These are phyloP conservation scores for Colletotrichum magnum DNA, from an alignment of 2,329 filamentous ascomycete species.

Conservation along the genomic window DNA sequence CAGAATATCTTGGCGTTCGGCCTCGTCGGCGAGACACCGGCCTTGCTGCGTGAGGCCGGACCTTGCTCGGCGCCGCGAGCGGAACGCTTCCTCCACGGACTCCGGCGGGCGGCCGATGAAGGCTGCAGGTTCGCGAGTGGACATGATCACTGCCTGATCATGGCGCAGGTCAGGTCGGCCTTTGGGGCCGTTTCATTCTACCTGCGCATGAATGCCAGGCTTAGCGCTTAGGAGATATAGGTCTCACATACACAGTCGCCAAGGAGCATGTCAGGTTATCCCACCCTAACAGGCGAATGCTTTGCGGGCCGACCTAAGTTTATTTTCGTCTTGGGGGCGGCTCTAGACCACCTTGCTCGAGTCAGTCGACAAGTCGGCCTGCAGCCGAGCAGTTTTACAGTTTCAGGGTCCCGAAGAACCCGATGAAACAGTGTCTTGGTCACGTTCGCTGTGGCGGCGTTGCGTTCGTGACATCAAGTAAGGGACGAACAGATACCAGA, in stretches of 20 bases:
- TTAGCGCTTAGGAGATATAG: constrained; percentile 4
- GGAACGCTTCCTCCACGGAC: not conserved
- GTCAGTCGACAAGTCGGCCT: constrained; percentile 6
- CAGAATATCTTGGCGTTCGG: not conserved
- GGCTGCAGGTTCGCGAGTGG: not conserved
- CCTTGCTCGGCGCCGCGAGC: not conserved
- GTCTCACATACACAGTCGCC: constrained; percentile 9
- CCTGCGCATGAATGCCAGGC: constrained; percentile 4
- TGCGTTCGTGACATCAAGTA: not conserved
- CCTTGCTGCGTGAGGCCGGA: not conserved
- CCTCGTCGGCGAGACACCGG: constrained; percentile 6
- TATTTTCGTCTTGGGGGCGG: not conserved
- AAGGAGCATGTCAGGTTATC: not conserved
- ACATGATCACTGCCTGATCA: not conserved
- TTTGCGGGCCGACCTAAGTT: not conserved
- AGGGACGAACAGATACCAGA: not conserved
- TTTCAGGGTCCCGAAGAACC: constrained; percentile 12
- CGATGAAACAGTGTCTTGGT: not conserved
- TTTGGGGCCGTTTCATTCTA: not conserved
- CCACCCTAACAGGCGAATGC: not conserved
- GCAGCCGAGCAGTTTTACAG: not conserved
- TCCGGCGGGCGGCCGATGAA: not conserved
- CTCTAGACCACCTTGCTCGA: constrained; percentile 8
- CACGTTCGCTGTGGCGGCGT: not conserved
- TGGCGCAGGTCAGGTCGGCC: not conserved